Percentiles rank a stretch among this genome's conserved stretches.
phyloP scores from a whole-genome alignment of 805 yeast genomes.

The Yamadazyma paraphyllophila region DNA sequence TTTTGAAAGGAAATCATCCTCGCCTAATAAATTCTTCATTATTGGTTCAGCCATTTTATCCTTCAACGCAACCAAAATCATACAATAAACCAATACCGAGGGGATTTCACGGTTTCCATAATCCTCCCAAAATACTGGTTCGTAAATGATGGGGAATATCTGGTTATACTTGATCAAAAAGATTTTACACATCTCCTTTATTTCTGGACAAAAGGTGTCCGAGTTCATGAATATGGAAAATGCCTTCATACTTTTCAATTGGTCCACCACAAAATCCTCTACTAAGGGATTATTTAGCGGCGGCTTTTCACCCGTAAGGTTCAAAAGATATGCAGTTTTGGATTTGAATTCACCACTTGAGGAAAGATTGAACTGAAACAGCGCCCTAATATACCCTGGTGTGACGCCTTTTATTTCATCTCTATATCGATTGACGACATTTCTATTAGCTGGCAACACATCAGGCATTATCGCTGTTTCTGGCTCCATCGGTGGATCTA shows the following conservation, averaged over 20 bases:
- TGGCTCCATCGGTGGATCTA: neutral
- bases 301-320: neutral
- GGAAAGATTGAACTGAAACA: constrained; percentile 1
- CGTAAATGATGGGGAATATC: constrained; percentile 30
- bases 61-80: constrained; percentile 25
- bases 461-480: neutral
- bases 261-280: neutral
- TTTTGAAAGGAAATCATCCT: neutral
- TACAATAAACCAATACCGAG: constrained; percentile 22
- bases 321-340: neutral
- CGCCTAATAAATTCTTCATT: constrained; percentile 9
- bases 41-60: constrained; percentile 29
- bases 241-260: constrained; percentile 1
- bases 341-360: neutral
- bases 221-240: neutral
- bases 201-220: neutral
- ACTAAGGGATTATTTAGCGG: neutral
- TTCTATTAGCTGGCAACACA: neutral
- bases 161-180: constrained; percentile 30
- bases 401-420: constrained; percentile 1
- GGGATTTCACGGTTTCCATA: constrained; percentile 19
- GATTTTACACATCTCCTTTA: constrained; percentile 18
- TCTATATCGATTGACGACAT: neutral
- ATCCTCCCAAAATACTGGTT: constrained; percentile 25
- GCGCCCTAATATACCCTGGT: neutral